Evolutionary conservation across 768 basidiomycete species (phyloP).

Genomic region (Phaeotremella fagi): DNA sequence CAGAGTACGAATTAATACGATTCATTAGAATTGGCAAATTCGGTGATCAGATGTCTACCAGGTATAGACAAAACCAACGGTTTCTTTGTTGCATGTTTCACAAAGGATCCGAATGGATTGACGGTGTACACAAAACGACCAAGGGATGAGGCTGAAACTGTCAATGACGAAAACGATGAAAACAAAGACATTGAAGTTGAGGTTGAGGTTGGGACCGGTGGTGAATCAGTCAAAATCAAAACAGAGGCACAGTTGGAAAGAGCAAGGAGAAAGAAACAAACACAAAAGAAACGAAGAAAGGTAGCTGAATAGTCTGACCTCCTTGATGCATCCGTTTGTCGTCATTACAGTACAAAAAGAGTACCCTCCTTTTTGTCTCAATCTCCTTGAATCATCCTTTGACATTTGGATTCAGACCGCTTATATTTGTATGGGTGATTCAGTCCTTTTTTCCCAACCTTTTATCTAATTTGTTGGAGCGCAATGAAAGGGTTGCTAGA

Average conservation of each 20-base stretch:
- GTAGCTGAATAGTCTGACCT: not conserved
- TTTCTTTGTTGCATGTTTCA: conserved; percentile 95
- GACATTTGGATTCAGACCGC: too few relatives aligned
- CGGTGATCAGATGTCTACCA: conserved; percentile 46
- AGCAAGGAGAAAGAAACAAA: conserved; percentile 31
- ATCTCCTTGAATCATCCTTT: not conserved
- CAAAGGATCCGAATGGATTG: conserved; percentile 36
- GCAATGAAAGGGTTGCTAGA: too few relatives aligned
- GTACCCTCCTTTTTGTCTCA: not conserved
- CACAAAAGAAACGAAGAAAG: conserved; percentile 25
- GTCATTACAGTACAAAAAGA: not conserved
- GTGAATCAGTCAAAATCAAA: conserved; percentile 16
- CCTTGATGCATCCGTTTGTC: not conserved
- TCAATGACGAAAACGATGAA: not conserved
- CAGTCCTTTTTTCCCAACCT: too few relatives aligned
- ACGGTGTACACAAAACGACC: conserved; percentile 3
- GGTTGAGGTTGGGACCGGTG: not conserved
- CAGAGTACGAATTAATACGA: not conserved
- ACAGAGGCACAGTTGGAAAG: conserved; percentile 26
- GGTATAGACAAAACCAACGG: conserved; percentile 82
- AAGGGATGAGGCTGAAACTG: not conserved
- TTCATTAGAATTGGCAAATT: conserved; percentile 53
- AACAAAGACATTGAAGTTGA: conserved; percentile 7
- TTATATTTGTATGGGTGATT: too few relatives aligned
- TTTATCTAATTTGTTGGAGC: too few relatives aligned